phyloP scores from a whole-genome alignment of 805 yeast genomes.

The Komagataella mondaviorum region DNA sequence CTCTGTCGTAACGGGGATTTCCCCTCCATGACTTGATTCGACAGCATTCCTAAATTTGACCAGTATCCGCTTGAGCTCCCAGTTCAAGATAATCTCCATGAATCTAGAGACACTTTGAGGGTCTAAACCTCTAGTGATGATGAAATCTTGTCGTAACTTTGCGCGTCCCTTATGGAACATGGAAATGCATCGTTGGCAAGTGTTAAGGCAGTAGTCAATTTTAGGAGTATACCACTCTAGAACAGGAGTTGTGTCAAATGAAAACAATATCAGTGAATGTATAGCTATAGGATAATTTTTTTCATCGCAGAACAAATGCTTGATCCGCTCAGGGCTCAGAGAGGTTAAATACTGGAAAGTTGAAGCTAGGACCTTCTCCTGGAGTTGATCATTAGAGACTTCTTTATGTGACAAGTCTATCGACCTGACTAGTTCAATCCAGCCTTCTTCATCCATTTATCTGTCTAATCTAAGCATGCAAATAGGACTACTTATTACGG shows the following conservation, averaged over 20 bases:
- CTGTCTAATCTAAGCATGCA: background rate
- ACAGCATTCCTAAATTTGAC: background rate
- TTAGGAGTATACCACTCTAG: constrained; percentile 26
- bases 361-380: constrained; percentile 24
- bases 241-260: constrained; percentile 36
- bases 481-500: background rate
- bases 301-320: constrained; percentile 46
- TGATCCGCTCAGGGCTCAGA: constrained; percentile 9
- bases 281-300: constrained; percentile 32
- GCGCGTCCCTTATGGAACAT: constrained; percentile 42
- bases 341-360: constrained; percentile 21
- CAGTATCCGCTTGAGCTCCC: constrained; percentile 14
- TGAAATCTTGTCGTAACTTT: constrained; percentile 35
- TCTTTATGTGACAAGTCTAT: constrained; percentile 18
- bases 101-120: constrained; percentile 17
- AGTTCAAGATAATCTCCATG: constrained; percentile 14
- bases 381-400: constrained; percentile 18
- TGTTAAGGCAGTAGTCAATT: constrained; percentile 24
- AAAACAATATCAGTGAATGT: constrained; percentile 44
- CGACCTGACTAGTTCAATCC: constrained; percentile 6
- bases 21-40: constrained; percentile 4
- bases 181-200: constrained; percentile 41
- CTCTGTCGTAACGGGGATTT: background rate
- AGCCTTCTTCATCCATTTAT: background rate
- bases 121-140: constrained; percentile 29